Base-by-base conservation (phyloP, 352 stramenopile genomes). In the Pseudoperonospora humuli region DNA sequence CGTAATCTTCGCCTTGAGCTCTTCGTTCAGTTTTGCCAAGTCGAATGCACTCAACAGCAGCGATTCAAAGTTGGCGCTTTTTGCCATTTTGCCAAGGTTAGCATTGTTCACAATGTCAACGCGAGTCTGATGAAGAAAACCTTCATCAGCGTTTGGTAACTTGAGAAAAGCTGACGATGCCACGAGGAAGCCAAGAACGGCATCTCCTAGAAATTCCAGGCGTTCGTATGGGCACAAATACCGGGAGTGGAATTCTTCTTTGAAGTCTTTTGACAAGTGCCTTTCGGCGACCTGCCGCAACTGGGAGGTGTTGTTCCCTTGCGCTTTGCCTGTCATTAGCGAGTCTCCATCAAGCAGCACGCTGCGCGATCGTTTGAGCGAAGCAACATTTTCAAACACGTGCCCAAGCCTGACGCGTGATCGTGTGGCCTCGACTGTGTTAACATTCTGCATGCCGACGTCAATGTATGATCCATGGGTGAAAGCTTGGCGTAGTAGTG, bases 391-490 rank as follows among this genome's bases (percentile, higher is more conserved):
- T 27, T 85, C 58, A 46, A 91, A 91, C 2, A 84, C 54, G 28
- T 92, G 75, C 5, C 69, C 82, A 19, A 92, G 47, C 3, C 70
- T 70, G 20, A 92, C 77, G n/a, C 79, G 73, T 0, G 78, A 84
- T 33, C 70, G 67, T 19, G 77, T 86, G 6, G 68, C 77, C 46
- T 91, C 79, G 0, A 74, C 64, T 7, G 78, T 89, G 49, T 92
- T 91, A 9, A 88, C 77, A 50, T 64, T 88, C 47, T 90, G 80
- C 75, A 92, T 87, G 17, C 77, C 82, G 9, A 84, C 54, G 15
- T 94, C 82, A 14, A 94, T 60, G 28, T 89, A 90, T 19, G 82
- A 94, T 7, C 60, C 68, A 27, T 94, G 82, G 10, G 79, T 92
- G 52, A 92, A 94, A 10, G 82, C 82, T 48, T 92, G 79, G 0